These are phyloP conservation scores for Amyloporia xantha DNA, from an alignment of 768 basidiomycete species.

Conservation along the genomic window DNA sequence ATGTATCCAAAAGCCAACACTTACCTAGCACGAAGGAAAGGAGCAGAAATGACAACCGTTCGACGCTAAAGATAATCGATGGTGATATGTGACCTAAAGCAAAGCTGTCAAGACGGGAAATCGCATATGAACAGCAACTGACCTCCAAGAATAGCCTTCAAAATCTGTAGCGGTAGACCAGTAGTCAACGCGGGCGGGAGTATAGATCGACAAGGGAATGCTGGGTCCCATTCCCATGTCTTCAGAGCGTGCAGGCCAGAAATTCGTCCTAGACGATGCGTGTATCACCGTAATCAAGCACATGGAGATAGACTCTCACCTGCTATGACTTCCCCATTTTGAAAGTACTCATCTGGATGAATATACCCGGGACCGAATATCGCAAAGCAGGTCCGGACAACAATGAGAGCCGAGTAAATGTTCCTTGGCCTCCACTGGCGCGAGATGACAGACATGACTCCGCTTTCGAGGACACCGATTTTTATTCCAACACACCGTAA, in stretches of 20 bases:
- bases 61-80: constrained; percentile 20
- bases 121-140: background rate
- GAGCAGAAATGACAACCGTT: constrained; percentile 26
- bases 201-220: constrained; percentile 31
- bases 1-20: background rate
- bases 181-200: constrained; percentile 27
- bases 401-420: constrained; percentile 12
- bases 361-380: constrained; percentile 31
- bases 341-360: constrained; percentile 37
- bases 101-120: background rate
- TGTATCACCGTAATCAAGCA: no score
- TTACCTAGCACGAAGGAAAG: constrained; percentile 30
- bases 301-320: no score
- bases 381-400: constrained; percentile 22
- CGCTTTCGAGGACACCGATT: no score
- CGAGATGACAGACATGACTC: no score
- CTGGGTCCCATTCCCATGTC: constrained; percentile 34
- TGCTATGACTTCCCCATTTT: constrained; percentile 33
- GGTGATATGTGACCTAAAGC: constrained; percentile 3
- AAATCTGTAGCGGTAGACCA: constrained; percentile 25
- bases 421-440: background rate
- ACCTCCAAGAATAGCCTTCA: constrained; percentile 8
- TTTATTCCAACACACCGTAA: no score
- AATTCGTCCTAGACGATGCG: constrained; percentile 19
- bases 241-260: constrained; percentile 22